phyloP scores from a whole-genome alignment of 2,329 filamentous ascomycete species.

The Apiospora phragmitis region DNA sequence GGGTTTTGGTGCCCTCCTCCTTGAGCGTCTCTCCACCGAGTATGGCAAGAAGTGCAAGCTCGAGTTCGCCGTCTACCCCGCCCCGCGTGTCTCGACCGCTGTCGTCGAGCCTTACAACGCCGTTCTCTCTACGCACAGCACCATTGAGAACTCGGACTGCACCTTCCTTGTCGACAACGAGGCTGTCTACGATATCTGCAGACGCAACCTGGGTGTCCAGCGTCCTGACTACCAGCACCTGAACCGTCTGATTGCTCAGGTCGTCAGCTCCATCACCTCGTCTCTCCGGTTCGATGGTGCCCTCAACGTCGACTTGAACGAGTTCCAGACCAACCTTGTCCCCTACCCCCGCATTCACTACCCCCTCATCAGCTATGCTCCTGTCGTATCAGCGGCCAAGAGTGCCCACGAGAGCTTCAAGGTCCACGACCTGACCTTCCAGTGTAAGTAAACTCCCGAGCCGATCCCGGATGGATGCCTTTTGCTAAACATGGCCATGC shows the following conservation, averaged over 20 bases:
- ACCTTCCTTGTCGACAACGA: slow-evolving; percentile 78
- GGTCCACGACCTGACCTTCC: slow-evolving; percentile 74
- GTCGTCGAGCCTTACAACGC: slow-evolving; percentile 76
- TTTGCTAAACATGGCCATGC: slow-evolving; percentile 17
- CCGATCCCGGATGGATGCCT: neutral
- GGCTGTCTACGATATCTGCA: slow-evolving; percentile 75
- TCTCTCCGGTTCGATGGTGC: slow-evolving; percentile 72
- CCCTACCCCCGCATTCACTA: slow-evolving; percentile 75
- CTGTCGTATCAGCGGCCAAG: slow-evolving; percentile 71
- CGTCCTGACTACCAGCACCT: slow-evolving; percentile 71
- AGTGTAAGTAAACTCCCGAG: slow-evolving; percentile 53
- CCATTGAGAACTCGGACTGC: slow-evolving; percentile 76
- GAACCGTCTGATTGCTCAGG: slow-evolving; percentile 72
- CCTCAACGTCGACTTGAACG: slow-evolving; percentile 73
- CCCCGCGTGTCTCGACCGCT: slow-evolving; percentile 68
- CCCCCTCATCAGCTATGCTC: slow-evolving; percentile 71
- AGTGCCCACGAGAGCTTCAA: slow-evolving; percentile 87
- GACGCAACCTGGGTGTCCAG: slow-evolving; percentile 68
- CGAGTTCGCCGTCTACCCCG: slow-evolving; percentile 72
- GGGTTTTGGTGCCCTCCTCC: slow-evolving; percentile 70
- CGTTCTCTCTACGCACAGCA: slow-evolving; percentile 72
- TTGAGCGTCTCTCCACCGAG: slow-evolving; percentile 72
- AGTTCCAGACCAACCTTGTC: slow-evolving; percentile 77
- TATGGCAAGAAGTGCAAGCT: slow-evolving; percentile 79
- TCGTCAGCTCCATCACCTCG: slow-evolving; percentile 74